Evolutionary conservation across 352 stramenopile species (phyloP).

Genomic region (Thalassiosira mediterranea): DNA sequence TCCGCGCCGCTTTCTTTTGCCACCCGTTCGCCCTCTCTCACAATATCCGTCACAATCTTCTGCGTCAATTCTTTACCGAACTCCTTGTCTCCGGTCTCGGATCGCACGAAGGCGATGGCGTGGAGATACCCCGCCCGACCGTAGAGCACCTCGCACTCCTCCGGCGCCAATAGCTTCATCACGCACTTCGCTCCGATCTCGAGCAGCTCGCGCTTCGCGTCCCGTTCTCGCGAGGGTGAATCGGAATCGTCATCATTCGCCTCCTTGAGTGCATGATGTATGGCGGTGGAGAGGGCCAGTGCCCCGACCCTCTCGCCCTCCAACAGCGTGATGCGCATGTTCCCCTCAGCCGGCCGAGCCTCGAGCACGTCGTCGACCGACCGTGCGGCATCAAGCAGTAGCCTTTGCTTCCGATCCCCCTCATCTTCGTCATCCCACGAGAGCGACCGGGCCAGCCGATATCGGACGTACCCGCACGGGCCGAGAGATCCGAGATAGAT

Average conservation of each 20-base stretch:
- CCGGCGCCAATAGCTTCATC: neutral
- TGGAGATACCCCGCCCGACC: constrained; percentile 59
- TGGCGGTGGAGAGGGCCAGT: constrained; percentile 24
- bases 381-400: constrained; percentile 9
- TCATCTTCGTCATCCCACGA: constrained; percentile 1
- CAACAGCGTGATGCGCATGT: constrained; percentile 40
- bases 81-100: constrained; percentile 24
- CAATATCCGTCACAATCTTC: constrained; percentile 32
- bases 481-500: constrained; percentile 28
- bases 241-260: neutral
- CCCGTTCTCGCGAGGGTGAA: neutral
- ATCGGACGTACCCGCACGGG: constrained; percentile 37
- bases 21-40: constrained; percentile 39
- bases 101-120: constrained; percentile 54
- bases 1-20: constrained; percentile 5
- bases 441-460: constrained; percentile 18
- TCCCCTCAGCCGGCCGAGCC: neutral
- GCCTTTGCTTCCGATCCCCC: neutral
- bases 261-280: constrained; percentile 10
- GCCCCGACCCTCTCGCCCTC: constrained; percentile 50
- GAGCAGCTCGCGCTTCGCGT: constrained; percentile 16
- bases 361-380: constrained; percentile 12
- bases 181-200: constrained; percentile 5
- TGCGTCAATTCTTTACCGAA: constrained; percentile 36
- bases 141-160: constrained; percentile 65